phyloP scores from a whole-genome alignment of 2,329 filamentous ascomycete genomes.

The Metarhizium anisopliae region DNA sequence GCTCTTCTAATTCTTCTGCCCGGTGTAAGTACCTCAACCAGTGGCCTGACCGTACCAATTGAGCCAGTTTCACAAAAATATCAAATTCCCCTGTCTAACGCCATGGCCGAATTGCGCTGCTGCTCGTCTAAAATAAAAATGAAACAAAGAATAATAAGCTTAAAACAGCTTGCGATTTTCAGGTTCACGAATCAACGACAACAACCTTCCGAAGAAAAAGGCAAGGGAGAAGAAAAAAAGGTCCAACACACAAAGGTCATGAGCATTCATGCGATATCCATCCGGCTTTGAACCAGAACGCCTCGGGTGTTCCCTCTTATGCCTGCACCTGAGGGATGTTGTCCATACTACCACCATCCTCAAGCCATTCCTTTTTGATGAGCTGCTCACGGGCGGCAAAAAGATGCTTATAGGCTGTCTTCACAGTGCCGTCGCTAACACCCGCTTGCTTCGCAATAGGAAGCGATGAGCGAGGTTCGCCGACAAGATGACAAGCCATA shows the following conservation, averaged over 20 bases:
- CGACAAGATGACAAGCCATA: slow-evolving; percentile 84
- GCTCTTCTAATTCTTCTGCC: not conserved
- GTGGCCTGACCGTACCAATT: not conserved
- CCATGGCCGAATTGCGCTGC: not conserved
- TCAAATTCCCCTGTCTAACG: not conserved
- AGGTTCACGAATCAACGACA: not conserved
- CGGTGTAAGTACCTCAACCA: not conserved
- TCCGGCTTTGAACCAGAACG: not conserved
- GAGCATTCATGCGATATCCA: not conserved
- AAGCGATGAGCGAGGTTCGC: slow-evolving; percentile 68
- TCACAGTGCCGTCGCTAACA: slow-evolving; percentile 94
- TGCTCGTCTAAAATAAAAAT: not conserved
- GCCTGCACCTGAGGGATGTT: slow-evolving; percentile 50
- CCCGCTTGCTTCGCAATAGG: slow-evolving; percentile 78
- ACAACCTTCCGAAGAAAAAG: not conserved
- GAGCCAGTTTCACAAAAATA: not conserved
- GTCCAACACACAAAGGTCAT: not conserved
- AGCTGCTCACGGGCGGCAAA: slow-evolving; percentile 66
- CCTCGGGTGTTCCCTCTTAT: slow-evolving; percentile 11
- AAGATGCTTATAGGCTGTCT: slow-evolving; percentile 86
- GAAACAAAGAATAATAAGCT: not conserved
- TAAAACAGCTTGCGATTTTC: not conserved
- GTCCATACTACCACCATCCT: slow-evolving; percentile 60
- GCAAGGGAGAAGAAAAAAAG: not conserved
- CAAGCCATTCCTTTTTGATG: slow-evolving; percentile 67